phyloP scores from a whole-genome alignment of 495 filamentous ascomycete species.

The Talaromyces borbonicus region DNA sequence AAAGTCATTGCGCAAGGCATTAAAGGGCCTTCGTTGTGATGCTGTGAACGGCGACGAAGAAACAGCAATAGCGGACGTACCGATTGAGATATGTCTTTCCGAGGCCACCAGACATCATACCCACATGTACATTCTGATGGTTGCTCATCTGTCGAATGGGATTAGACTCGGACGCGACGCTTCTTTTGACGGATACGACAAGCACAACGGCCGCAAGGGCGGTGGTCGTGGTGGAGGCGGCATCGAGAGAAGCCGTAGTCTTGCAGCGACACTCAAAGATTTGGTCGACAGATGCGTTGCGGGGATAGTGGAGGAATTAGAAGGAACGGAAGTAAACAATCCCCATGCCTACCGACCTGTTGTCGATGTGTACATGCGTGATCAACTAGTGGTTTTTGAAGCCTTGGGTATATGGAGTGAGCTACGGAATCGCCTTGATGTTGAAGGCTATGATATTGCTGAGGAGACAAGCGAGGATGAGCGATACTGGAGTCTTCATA shows the following conservation, averaged over 20 bases:
- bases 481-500: conserved; percentile 53
- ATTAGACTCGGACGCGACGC: conserved; percentile 59
- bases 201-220: conserved; percentile 7
- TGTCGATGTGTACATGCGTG: conserved; percentile 65
- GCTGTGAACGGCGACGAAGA: background rate
- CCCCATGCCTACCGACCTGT: conserved; percentile 13
- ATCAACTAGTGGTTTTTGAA: conserved; percentile 77
- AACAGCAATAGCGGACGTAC: conserved; percentile 19
- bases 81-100: conserved; percentile 31
- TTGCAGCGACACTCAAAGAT: conserved; percentile 8
- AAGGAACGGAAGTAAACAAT: conserved; percentile 7
- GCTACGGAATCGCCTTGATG: conserved; percentile 1
- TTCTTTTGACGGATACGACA: conserved; percentile 40
- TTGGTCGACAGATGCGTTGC: conserved; percentile 43
- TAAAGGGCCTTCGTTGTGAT: background rate
- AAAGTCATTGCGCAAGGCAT: conserved; percentile 6
- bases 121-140: conserved; percentile 61
- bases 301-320: conserved; percentile 48
- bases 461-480: conserved; percentile 21
- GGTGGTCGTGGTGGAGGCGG: conserved; percentile 7
- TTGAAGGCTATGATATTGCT: conserved; percentile 11
- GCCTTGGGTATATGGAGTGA: conserved; percentile 39
- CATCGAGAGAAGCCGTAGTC: too few species aligned
- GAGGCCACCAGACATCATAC: conserved; percentile 51
- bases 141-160: conserved; percentile 53